Evolutionary conservation across 192 early-diverging fungal species (phyloP).

Genomic region (Coemansia sp.): DNA sequence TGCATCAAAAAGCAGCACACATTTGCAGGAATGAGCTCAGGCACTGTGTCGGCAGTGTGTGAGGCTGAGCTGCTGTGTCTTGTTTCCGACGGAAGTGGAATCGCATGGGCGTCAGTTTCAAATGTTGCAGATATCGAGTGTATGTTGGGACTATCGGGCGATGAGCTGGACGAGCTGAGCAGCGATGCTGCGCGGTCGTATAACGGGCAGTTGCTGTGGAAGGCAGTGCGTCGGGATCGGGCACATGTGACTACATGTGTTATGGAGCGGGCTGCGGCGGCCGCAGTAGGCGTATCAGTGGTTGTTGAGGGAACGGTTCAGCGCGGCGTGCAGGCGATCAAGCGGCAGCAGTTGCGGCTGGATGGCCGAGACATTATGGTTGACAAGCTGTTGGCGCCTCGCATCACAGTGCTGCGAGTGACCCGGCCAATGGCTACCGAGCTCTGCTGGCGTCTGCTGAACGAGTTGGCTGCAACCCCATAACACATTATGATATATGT

Average conservation of each 20-base stretch:
- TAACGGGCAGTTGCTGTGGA: slow-evolving; percentile 40
- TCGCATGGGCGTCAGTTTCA: slow-evolving; percentile 13
- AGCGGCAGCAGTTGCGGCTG: slow-evolving; percentile 35
- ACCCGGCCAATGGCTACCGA: slow-evolving; percentile 12
- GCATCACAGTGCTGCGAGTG: slow-evolving; percentile 15
- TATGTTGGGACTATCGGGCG: slow-evolving; percentile 7
- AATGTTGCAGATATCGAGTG: background rate
- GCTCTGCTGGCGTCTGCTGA: slow-evolving; percentile 24
- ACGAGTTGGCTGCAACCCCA: background rate
- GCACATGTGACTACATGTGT: background rate
- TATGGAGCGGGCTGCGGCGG: slow-evolving; percentile 13
- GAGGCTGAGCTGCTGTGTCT: slow-evolving; percentile 19
- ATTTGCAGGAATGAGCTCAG: background rate
- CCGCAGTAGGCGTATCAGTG: background rate
- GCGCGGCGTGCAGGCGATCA: background rate
- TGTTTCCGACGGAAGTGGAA: slow-evolving; percentile 42
- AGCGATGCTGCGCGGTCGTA: slow-evolving; percentile 23
- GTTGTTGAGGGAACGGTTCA: slow-evolving; percentile 18
- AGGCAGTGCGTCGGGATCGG: background rate
- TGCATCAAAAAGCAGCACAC: slow-evolving; percentile 22
- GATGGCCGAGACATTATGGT: slow-evolving; percentile 16
- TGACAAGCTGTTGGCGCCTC: slow-evolving; percentile 14
- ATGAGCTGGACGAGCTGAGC: slow-evolving; percentile 14
- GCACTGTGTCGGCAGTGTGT: background rate
- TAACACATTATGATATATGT: too few relatives aligned